Evolutionary conservation across 2,329 filamentous ascomycete genomes (phyloP).

Genomic region (Monilinia fructicola): DNA sequence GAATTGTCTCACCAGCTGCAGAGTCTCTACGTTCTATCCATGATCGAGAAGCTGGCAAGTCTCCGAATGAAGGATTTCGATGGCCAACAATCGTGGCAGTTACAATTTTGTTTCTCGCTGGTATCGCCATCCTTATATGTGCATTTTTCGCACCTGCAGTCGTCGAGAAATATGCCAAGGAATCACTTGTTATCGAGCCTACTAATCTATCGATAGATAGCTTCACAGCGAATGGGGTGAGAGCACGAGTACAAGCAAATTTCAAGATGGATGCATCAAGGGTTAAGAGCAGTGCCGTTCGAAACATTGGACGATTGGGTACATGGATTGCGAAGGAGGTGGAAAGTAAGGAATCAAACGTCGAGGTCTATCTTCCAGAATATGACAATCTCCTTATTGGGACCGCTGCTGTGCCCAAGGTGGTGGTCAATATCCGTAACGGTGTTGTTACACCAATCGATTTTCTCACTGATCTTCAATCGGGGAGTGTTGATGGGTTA

Average conservation of each 20-base stretch:
- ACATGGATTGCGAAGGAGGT: conserved; percentile 79
- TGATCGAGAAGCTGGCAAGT: conserved; percentile 35
- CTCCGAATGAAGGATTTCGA: conserved; percentile 47
- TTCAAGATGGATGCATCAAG: conserved; percentile 77
- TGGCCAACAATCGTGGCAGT: conserved; percentile 83
- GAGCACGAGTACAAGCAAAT: conserved; percentile 76
- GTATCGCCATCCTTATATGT: conserved; percentile 69
- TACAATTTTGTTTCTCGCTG: conserved; percentile 58
- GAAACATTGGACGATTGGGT: conserved; percentile 72
- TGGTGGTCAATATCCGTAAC: conserved; percentile 75
- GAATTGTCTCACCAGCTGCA: conserved; percentile 40
- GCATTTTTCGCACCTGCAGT: conserved; percentile 80
- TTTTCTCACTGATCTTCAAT: conserved; percentile 71
- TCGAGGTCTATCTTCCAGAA: conserved; percentile 79
- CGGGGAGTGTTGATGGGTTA: conserved; percentile 75
- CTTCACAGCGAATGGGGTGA: conserved; percentile 75
- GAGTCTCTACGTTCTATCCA: conserved; percentile 42
- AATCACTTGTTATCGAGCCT: conserved; percentile 78
- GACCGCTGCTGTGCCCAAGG: conserved; percentile 70
- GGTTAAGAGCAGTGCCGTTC: conserved; percentile 68
- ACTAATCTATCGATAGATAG: conserved; percentile 82
- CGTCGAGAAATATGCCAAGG: conserved; percentile 81
- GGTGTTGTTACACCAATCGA: conserved; percentile 76
- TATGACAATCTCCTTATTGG: conserved; percentile 77
- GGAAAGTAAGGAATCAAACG: conserved; percentile 68